A percentile compares a stretch with the other conserved stretches of the same genome.
These are phyloP conservation scores for Hansenula lynferdii DNA, from an alignment of 1,139 yeast genomes.

Conservation along the genomic window DNA sequence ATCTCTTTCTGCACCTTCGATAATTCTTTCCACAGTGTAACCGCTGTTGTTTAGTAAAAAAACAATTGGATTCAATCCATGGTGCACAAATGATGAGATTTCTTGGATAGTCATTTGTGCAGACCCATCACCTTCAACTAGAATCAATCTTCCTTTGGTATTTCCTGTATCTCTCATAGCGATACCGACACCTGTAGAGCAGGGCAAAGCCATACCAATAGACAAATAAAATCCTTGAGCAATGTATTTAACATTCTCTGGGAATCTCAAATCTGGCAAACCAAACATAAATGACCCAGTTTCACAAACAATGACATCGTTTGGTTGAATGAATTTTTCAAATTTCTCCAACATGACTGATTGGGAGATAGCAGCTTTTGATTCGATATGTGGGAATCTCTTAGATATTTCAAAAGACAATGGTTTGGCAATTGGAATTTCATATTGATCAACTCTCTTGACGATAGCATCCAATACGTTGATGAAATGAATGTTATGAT, in stretches of 20 bases:
- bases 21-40: constrained; percentile 82
- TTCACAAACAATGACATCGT: constrained; percentile 69
- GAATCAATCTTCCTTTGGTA: constrained; percentile 48
- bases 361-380: constrained; percentile 22
- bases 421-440: constrained; percentile 23
- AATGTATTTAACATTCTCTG: constrained; percentile 44
- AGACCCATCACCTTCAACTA: constrained; percentile 88
- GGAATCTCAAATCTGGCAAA: constrained; percentile 58
- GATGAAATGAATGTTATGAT: constrained; percentile 38
- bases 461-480: constrained; percentile 41
- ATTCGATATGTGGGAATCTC: constrained; percentile 20
- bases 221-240: constrained; percentile 77
- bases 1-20: constrained; percentile 68
- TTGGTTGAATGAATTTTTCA: constrained; percentile 43
- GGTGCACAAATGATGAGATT: constrained; percentile 63
- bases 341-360: constrained; percentile 18
- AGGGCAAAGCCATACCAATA: constrained; percentile 85
- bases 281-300: constrained; percentile 82
- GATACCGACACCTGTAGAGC: constrained; percentile 73
- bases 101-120: constrained; percentile 92
- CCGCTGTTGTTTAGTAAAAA: constrained; percentile 80
- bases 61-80: constrained; percentile 57
- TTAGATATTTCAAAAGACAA: constrained; percentile 14
- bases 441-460: constrained; percentile 26
- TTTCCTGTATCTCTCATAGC: constrained; percentile 56